phyloP scores from a whole-genome alignment of 2,329 filamentous ascomycete species.

The Tolypocladium ovalisporum region DNA sequence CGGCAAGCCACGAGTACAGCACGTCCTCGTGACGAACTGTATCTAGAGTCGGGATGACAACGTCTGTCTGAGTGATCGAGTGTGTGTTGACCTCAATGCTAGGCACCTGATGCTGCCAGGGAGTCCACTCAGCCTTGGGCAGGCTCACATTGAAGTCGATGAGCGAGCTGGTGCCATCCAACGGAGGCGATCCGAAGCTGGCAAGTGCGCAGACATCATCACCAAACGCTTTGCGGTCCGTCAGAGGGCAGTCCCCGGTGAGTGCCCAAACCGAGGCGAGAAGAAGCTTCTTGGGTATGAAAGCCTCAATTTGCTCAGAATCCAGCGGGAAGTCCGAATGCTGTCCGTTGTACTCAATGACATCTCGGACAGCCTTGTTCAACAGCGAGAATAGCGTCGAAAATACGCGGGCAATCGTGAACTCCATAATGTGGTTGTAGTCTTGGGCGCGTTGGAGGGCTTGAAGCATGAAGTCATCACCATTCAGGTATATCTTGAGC shows the following conservation, averaged over 20 bases:
- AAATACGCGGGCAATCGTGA: slow-evolving; percentile 79
- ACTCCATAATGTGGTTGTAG: slow-evolving; percentile 98
- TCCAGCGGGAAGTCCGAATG: slow-evolving; percentile 92
- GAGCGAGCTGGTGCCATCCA: slow-evolving; percentile 70
- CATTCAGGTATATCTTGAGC: slow-evolving; percentile 62
- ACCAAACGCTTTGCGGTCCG: slow-evolving; percentile 80
- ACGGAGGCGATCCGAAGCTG: slow-evolving; percentile 72
- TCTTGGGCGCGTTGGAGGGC: slow-evolving; percentile 65
- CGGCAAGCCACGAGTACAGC: slow-evolving; percentile 98
- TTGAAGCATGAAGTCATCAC: slow-evolving; percentile 70
- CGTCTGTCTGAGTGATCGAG: slow-evolving; percentile 93
- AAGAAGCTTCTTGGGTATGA: slow-evolving; percentile 86
- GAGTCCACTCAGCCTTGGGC: slow-evolving; percentile 77
- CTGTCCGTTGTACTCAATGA: slow-evolving; percentile 92
- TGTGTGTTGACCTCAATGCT: slow-evolving; percentile 96
- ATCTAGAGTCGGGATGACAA: slow-evolving; percentile 95
- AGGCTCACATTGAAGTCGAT: slow-evolving; percentile 93
- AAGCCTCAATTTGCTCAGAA: slow-evolving; percentile 78
- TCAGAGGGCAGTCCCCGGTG: slow-evolving; percentile 84
- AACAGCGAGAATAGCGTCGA: slow-evolving; percentile 91
- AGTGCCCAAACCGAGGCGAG: slow-evolving; percentile 91
- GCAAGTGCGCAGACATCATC: slow-evolving; percentile 74
- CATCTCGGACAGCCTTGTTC: slow-evolving; percentile 84
- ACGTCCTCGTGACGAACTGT: slow-evolving; percentile 97
- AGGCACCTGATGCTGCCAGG: slow-evolving; percentile 93